These are phyloP conservation scores for Mucor saturninus DNA, from an alignment of 371 early-diverging fungal species.

Conservation along the genomic window DNA sequence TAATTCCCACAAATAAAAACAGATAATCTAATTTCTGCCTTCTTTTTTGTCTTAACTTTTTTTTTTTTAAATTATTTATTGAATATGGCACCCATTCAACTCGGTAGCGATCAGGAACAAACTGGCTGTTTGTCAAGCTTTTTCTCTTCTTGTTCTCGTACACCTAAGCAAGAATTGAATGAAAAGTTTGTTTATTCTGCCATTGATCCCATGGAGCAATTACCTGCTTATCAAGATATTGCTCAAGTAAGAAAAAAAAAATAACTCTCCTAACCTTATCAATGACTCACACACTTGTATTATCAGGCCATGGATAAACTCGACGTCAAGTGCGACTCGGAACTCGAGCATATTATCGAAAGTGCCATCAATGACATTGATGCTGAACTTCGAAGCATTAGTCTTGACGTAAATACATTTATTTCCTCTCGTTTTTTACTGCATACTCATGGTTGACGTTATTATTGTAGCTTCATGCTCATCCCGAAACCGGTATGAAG, in stretches of 20 bases:
- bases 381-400: constrained; percentile 58
- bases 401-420: constrained; percentile 48
- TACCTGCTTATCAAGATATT: constrained; percentile 31
- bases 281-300: no score
- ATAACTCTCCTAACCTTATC: not conserved
- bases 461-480: constrained; percentile 53
- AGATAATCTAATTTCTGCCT: constrained; percentile 10
- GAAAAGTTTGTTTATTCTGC: constrained; percentile 24
- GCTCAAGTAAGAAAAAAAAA: constrained; percentile 16
- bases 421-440: not conserved
- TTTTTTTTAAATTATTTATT: constrained; percentile 11
- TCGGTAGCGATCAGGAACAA: constrained; percentile 10
- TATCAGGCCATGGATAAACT: constrained; percentile 26
- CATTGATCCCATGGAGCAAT: constrained; percentile 20
- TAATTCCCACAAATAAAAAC: constrained; percentile 12
- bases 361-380: constrained; percentile 50
- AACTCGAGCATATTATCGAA: constrained; percentile 32
- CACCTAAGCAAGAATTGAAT: constrained; percentile 1
- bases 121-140: constrained; percentile 20
- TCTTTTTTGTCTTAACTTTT: constrained; percentile 1
- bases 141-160: constrained; percentile 7
- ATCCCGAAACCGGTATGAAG: constrained; percentile 64
- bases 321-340: constrained; percentile 24
- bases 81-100: constrained; percentile 29
- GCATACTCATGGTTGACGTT: not conserved